Evolutionary conservation across 1,284 basidiomycete species (phyloP), one percentile per base, ranked within the genome.

Genomic region (Mycena citricolor): DNA sequence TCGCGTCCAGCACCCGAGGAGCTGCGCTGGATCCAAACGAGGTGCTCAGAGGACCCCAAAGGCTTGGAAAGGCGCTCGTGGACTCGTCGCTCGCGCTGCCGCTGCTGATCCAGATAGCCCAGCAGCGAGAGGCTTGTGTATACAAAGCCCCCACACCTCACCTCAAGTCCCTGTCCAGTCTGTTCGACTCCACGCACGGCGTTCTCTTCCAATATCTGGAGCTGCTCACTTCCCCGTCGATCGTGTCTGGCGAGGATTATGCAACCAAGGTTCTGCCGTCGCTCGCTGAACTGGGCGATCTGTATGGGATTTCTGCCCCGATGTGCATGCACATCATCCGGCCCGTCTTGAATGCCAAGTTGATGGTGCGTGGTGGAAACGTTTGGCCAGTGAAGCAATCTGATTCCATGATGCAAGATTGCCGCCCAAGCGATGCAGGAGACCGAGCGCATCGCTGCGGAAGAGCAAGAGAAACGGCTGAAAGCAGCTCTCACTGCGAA

Each of bases 251-350:
- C 4, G 65, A 79, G 48, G 84, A 86, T 42, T 89, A 88, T 55
- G 76, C 78, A 8, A 67, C 66, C 36, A 81, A 77, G 58, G 68
- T 86, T 19, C 62, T 88, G 4, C 93, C 93, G 2, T 68, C 84
- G 13, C 70, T 97, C 6, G 69, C 70, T 1, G 83, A 88, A 32
- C 74, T 97, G 8, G 81, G 82, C 40, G 72, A 77, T 35, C 73
- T 77, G 32, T 94, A 86, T 62, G 87, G 83, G 3, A 79, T 97
- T 37, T 82, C 83, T 49, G 79, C 86, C 28, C 80, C 88, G 8
- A 83, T 94, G 47, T 90, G 90, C 43, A 95, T 97, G 87, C 90
- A 93, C 58, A 86, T 97, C 42, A 77, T 91, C 34, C 81, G 94
- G 8, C 91, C 93, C 4, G 83, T 88, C 46, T 71, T 94, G 21